Evolutionary conservation across 2,329 filamentous ascomycete species (phyloP), one percentile per base, ranked within the genome.

Genomic region (Cordyceps militaris): DNA sequence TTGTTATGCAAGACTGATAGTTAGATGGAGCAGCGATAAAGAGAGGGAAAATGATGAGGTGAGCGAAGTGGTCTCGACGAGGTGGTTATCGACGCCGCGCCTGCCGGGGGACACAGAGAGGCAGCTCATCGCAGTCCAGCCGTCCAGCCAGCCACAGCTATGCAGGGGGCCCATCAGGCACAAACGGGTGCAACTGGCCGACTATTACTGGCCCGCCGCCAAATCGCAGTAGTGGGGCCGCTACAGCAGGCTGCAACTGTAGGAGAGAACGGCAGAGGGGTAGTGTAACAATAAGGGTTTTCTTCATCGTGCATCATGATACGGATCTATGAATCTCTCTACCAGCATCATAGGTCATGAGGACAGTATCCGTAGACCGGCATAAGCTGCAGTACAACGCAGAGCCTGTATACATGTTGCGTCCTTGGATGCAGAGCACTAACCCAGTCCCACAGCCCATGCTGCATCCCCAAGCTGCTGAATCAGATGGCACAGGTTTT

Each of bases 401-500:
- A 32, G 28, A 32, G 10, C 28, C 10, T 32, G 5, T 32, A 10
- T 32, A 10, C 43, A 10, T 14, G 10, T 19, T 32, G 38, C 21
- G 21, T 40, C 7, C 11, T 21, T 4, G 30, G 28, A 32, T 21
- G 5, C 16, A 21, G n/a, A 51, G 13, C 40, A 5, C 28, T 43
- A 56, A 28, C 68, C 66, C 48, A 72, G 38, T 6, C 71, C 70
- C 14, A 71, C 70, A 14, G 67, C 68, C 69, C 70, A 71, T 2
- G 79, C 77, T 4, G 79, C 79, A 62, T 76, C 74, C 4, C 80
- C 79, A 54, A 88, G 68, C 61, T 85, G 83, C 61, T 79, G 79
- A 64, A 89, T 79, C 62, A 89, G 70, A 47, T 83, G 77, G 47
- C 84, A 79, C 49, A 89, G 67, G 60, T 88, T 89, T 63, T 87